Base-by-base conservation (phyloP, 2,329 filamentous ascomycete genomes). In the Aspergillus pseudoviridinutans region DNA sequence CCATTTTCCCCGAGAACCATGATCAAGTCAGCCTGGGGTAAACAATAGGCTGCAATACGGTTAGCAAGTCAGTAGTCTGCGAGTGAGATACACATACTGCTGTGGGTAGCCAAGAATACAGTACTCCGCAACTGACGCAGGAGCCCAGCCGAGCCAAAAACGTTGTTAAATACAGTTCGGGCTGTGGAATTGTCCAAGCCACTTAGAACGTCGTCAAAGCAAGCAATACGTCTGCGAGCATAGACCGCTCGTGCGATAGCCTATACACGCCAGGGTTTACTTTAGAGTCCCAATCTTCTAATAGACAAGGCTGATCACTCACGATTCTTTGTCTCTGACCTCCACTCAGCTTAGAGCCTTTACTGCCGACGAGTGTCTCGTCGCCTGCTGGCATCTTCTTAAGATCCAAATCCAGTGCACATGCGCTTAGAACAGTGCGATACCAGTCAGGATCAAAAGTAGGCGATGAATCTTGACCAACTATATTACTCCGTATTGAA, bases 71-170 rank as follows among this genome's bases (percentile, higher is more conserved):
- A 7, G 27, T 27, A 27, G 27, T 7, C 27, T 27, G 27, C 27
- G 4, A 27, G 27, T 27, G 27, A 27, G 27, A 27, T 27, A 27
- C 27, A 27, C 27, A 27, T 27, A 27, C 27, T 27, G 24, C 70
- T 69, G 49, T 79, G 76, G 0, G 79, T 79, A 0, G 75, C 73
- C 3, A 84, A 63, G 1, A 84, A 60, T 0, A 80, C 74, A 0
- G 78, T 80, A 7, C 69, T 68, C 0, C 70, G 67, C 20, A 68
- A 63, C 14, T 63, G 66, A 12, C 73, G 72, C 1, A 82, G 63
- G 1, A 83, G 55, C 0, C 82, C 81, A 3, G 66, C n/a, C 8
- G 57, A 60, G 1, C 76, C 76, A 38, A 78, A 71, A 5, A 78
- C 64, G 53, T 71, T 69, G 41, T 74, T 65, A 61, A 75, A 77